Conservation (phyloP, 805 yeast species). For the Saccharomycopsis sp. region DNA sequence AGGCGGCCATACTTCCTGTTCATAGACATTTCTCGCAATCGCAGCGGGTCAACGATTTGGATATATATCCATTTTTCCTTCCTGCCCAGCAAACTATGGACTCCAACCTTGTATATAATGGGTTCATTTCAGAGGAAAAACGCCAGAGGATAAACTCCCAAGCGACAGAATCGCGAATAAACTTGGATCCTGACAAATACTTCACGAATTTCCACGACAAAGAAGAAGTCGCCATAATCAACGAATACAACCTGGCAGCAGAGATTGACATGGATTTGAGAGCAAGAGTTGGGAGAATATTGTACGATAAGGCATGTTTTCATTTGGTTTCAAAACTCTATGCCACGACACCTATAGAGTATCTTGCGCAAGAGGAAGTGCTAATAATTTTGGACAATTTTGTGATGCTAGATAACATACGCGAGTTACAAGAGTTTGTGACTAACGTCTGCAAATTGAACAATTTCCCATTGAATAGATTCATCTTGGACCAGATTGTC, state of each 20-base stretch:
- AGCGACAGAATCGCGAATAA: neutral
- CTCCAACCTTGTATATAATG: neutral
- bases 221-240: neutral
- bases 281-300: neutral
- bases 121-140: neutral
- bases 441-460: neutral
- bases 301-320: neutral
- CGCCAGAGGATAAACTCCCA: neutral
- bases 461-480: neutral
- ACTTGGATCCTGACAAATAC: neutral
- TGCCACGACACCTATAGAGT: neutral
- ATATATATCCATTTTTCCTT: neutral
- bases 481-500: neutral
- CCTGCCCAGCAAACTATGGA: neutral
- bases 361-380: neutral
- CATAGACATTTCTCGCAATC: neutral
- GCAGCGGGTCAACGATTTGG: neutral
- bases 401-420: neutral
- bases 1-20: neutral
- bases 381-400: neutral
- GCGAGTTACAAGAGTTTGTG: neutral
- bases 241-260: neutral
- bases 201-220: neutral
- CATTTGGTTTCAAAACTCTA: neutral
- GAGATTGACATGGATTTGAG: neutral